Percentiles rank a stretch among this genome's conserved stretches.
Conservation (phyloP, 2,329 filamentous ascomycete genomes). For the Botrytis tulipae region DNA sequence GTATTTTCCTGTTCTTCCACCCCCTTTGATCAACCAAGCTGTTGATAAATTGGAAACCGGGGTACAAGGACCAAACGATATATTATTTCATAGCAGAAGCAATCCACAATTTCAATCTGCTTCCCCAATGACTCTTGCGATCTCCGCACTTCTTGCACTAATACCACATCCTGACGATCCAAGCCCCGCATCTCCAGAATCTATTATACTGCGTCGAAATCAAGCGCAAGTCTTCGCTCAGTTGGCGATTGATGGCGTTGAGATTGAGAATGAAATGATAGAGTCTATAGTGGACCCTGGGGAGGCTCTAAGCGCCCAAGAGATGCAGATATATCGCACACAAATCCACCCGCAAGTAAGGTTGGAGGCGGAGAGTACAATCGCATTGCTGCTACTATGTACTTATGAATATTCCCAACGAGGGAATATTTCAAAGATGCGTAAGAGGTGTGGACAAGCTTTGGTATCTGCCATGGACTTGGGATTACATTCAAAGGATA, state of each 20-base stretch:
- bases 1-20: constrained; percentile 50
- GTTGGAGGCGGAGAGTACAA: constrained; percentile 47
- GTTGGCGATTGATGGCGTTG: constrained; percentile 48
- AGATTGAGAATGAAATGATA: constrained; percentile 48
- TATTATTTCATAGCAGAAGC: constrained; percentile 40
- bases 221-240: constrained; percentile 51
- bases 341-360: constrained; percentile 47
- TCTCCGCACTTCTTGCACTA: constrained; percentile 49
- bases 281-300: constrained; percentile 47
- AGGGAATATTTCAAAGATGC: constrained; percentile 53
- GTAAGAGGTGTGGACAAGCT: constrained; percentile 48
- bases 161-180: constrained; percentile 44
- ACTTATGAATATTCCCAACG: constrained; percentile 54
- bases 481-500: constrained; percentile 43
- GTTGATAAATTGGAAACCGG: constrained; percentile 30
- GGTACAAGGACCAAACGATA: constrained; percentile 31
- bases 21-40: constrained; percentile 39
- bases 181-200: constrained; percentile 39
- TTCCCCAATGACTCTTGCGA: constrained; percentile 47
- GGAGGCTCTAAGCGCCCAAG: constrained; percentile 43
- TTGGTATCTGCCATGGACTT: constrained; percentile 48
- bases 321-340: constrained; percentile 34
- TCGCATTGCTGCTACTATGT: constrained; percentile 49
- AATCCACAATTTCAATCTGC: constrained; percentile 42
- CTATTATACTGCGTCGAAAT: constrained; percentile 46